Evolutionary conservation across 2,329 filamentous ascomycete species (phyloP).

Genomic region (Penicillium aurantiogriseum): DNA sequence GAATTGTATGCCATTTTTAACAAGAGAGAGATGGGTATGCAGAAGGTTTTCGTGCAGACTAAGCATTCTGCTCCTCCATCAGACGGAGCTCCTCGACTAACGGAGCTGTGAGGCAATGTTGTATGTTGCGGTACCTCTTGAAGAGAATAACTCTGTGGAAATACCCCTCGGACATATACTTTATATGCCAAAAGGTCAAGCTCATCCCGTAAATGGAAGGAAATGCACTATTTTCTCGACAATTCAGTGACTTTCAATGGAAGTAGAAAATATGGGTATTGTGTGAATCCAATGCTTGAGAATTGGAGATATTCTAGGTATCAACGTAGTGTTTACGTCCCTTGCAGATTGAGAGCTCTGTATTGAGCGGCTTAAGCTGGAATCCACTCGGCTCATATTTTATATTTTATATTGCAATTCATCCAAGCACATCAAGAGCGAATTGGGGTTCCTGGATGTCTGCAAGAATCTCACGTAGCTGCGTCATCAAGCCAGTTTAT

Average conservation of each 20-base stretch:
- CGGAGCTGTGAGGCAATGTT: slow-evolving; percentile 28
- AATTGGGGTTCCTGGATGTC: background rate
- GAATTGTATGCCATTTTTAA: slow-evolving; percentile 65
- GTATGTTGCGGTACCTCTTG: background rate
- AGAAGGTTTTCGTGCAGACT: slow-evolving; percentile 73
- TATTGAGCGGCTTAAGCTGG: background rate
- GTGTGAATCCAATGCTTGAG: background rate
- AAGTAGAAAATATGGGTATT: background rate
- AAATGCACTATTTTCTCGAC: too few species aligned
- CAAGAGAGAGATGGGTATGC: slow-evolving; percentile 59
- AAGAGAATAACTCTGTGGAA: background rate
- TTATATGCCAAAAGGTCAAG: background rate
- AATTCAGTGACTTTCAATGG: background rate
- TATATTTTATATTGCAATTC: too few species aligned
- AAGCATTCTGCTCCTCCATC: slow-evolving; percentile 55
- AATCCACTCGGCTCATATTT: background rate
- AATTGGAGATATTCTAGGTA: background rate
- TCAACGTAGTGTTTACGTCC: background rate
- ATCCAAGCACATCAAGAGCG: background rate
- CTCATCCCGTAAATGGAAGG: too few species aligned
- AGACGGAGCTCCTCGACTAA: slow-evolving; percentile 52
- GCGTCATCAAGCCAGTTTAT: background rate
- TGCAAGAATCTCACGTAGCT: background rate
- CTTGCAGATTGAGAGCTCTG: background rate
- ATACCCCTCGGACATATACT: background rate